Conservation (phyloP, 2,329 filamentous ascomycete species). For the Diplodia mutila region DNA sequence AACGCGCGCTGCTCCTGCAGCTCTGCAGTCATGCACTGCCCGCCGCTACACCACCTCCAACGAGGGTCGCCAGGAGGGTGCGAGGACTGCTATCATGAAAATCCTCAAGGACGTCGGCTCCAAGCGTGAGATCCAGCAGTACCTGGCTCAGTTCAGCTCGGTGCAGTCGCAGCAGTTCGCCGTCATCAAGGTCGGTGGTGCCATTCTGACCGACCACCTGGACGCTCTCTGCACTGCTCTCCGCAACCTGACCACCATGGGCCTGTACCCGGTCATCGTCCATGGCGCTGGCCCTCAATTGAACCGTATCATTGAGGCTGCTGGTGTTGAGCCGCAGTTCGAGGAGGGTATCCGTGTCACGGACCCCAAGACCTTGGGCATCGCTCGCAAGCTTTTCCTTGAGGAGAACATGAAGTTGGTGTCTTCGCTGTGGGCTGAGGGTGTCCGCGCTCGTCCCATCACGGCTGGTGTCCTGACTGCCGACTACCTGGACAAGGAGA, state of each 20-base stretch:
- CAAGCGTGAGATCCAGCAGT: constrained; percentile 95
- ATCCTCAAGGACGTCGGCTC: constrained; percentile 94
- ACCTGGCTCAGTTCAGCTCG: constrained; percentile 95
- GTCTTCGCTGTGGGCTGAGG: constrained; percentile 79
- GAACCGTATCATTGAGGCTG: constrained; percentile 86
- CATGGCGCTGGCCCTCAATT: constrained; percentile 95
- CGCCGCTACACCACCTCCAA: constrained; percentile 24
- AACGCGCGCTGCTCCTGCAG: constrained; percentile 16
- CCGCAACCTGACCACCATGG: constrained; percentile 91
- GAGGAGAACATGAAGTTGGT: constrained; percentile 94
- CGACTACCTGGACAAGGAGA: constrained; percentile 94
- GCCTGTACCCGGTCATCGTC: constrained; percentile 91
- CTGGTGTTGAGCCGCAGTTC: constrained; percentile 92
- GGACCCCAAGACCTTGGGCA: constrained; percentile 88
- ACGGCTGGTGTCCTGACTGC: constrained; percentile 88
- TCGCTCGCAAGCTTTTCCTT: constrained; percentile 90
- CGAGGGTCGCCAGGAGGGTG: constrained; percentile 25
- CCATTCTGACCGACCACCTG: constrained; percentile 91
- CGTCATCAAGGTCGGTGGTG: constrained; percentile 97
- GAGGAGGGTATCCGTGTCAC: constrained; percentile 96
- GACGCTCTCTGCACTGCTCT: constrained; percentile 88
- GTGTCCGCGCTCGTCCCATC: constrained; percentile 85
- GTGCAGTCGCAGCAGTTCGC: constrained; percentile 97
- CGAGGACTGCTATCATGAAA: constrained; percentile 76
- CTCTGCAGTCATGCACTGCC: constrained; percentile 19